Evolutionary conservation across 2,329 filamentous ascomycete species (phyloP), one percentile per base, ranked within the genome.

Genomic region (Pseudogymnoascus sp.): DNA sequence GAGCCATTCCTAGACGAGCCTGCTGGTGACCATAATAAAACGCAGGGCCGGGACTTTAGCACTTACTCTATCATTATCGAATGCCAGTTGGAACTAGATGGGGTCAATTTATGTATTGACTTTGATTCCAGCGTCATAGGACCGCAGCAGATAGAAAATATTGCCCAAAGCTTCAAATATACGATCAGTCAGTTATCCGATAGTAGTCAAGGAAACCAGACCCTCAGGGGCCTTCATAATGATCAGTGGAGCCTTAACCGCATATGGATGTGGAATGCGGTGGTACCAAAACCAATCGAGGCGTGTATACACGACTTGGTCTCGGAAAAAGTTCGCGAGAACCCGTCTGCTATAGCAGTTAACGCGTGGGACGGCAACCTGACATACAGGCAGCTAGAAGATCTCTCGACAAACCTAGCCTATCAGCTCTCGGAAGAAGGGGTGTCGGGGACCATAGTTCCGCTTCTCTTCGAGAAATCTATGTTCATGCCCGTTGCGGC

Each of bases 381-480:
- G 7, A 70, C 66, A 1, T 72, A 71, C 57, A 34, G 18, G 2
- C 62, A 71, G 42, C 65, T 72, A 2, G 67, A 70, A 23, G 40
- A 61, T 10, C 64, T 69, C n/a, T 70, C 72, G 7, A 61, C 60
- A 8, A 37, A 47, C 11, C 29, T 68, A 14, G 64, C 54, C 18
- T 54, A 18, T 54, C 18, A 45, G 36, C 59, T 64, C 11, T 26
- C 39, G 5, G 29, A 57, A n/a, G 51, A 57, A 18, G 29, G 51
- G 26, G 16, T 57, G 34, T 31, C 51, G 29, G 57, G 60, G 10
- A 31, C 61, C 31, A 54, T 67, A 23, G 34, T 39, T 69, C 29
- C 66, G 26, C 18, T 59, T 69, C 11, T 68, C 57, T 68, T 68
- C 42, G 68, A 70, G 42, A 72, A 72, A 61, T 71, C 70, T n/a